Base-by-base conservation (phyloP, 139 green algal genomes). In the Chlorella ohadii region DNA sequence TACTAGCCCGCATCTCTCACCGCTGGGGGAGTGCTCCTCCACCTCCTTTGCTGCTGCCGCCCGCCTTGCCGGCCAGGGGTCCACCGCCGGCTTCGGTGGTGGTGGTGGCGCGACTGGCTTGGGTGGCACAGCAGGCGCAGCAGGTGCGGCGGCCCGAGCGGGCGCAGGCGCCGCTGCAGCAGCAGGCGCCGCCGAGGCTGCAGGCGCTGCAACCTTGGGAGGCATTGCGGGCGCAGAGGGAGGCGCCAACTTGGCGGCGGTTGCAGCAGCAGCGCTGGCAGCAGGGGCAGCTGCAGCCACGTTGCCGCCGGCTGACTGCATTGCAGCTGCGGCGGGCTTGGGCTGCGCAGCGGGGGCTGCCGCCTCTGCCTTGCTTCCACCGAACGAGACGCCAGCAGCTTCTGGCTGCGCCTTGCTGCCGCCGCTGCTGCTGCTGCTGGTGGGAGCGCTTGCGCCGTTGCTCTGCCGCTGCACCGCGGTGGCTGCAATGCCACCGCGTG, bases 1-100 rank as follows among this genome's bases (percentile, higher is more conserved):
- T n/a, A n/a, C n/a, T n/a, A 31, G 28, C n/a, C 63, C 31, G 0
- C 16, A 51, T 38, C 36, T 55, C 78, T 59, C 78, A 83, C 78
- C 61, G 17, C n/a, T 4, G 3, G 78, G 78, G 31, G 66, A 63
- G n/a, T 83, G 78, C 64, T 75, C 64, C 39, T 72, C 31, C 16
- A 51, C 41, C 44, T 83, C 64, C 64, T 55, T 74, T 28, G 34
- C 63, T 2, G 78, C 78, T 7, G 39, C 64, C 9, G 41, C 78
- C 13, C 65, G 65, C 63, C 66, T 71, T 20, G 41, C 41, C 9
- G 44, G 36, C 39, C 36, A 83, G 70, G 55, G 71, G 47, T n/a
- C 44, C 16, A n/a, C 68, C 20, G 38, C 38, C 7, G 68, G 36
- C 68, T 23, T 33, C 22, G 68, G 47, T 4, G 63, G 72, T 17